phyloP scores from a whole-genome alignment of 2,329 filamentous ascomycete species.

The Biscogniauxia sp. region DNA sequence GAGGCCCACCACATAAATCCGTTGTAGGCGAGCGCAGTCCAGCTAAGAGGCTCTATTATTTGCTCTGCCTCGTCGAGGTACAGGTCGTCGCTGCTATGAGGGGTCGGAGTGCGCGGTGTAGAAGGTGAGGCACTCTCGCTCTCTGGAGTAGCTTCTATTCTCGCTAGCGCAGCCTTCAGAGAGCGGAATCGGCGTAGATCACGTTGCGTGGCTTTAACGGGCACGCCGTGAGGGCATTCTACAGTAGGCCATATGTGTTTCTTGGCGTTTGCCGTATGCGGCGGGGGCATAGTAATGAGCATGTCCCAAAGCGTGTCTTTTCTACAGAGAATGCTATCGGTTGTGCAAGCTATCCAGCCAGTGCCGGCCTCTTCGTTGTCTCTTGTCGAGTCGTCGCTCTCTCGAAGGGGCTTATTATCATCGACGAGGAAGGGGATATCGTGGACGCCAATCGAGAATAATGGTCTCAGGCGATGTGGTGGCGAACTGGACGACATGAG shows the following conservation, averaged over 20 bases:
- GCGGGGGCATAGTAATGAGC: conserved; percentile 75
- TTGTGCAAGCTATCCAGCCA: conserved; percentile 94
- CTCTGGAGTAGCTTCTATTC: conserved; percentile 34
- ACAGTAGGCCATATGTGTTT: conserved; percentile 74
- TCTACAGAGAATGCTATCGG: conserved; percentile 85
- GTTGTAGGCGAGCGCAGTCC: conserved; percentile 74
- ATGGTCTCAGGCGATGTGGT: conserved; percentile 67
- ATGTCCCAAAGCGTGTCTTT: conserved; percentile 89
- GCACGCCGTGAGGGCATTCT: conserved; percentile 60
- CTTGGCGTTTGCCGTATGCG: conserved; percentile 54
- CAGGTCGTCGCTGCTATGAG: conserved; percentile 16
- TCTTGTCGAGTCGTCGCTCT: conserved; percentile 29
- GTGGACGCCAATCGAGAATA: conserved; percentile 93
- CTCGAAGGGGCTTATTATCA: conserved; percentile 49
- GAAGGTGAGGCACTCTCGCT: conserved; percentile 20
- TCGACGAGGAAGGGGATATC: conserved; percentile 79
- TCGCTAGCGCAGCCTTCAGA: conserved; percentile 61
- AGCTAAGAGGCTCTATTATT: conserved; percentile 62
- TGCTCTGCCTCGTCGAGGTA: conserved; percentile 30
- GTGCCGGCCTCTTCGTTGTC: conserved; percentile 48
- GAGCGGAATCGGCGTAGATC: conserved; percentile 78
- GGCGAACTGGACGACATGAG: conserved; percentile 62
- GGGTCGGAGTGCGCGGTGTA: conserved; percentile 16
- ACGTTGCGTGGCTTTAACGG: conserved; percentile 82
- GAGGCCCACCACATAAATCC: conserved; percentile 91